Evolutionary conservation across 1,284 basidiomycete genomes (phyloP), one percentile per base, ranked within the genome.

Genomic region (Apiotrichum veenhuisii): DNA sequence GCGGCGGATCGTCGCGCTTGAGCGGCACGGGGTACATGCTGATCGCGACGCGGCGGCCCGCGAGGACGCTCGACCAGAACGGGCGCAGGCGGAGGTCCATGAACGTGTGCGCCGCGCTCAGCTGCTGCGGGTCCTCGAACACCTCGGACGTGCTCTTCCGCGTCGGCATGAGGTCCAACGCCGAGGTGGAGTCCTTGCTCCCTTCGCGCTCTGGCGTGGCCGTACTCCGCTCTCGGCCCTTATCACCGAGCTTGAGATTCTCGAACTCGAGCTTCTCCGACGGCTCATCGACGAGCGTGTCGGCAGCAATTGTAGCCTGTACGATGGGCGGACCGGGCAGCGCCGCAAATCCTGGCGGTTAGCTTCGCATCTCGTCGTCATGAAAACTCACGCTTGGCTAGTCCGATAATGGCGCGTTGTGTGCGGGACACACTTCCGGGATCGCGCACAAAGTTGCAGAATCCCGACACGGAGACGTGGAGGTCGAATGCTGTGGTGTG

Each of bases 41-140:
- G 34, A 76, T 52, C 10, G 65, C 57, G 38, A 76, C 63, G 7
- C 65, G 64, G 12, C 75, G 68, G 51, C 59, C 61, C 17, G 71
- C 64, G 22, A 74, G 62, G 9, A 69, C 66, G 26, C 61, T 66
- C 0, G 69, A 68, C 67, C 73, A 91, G 75, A 93, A 91, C 0
- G 87, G 84, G 46, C 82, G 83, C 23, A 92, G 76, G 1, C 90
- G 84, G 9, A 79, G 74, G 68, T 90, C 87, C 5, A 92, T 80
- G 64, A 90, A 91, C 17, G 80, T 79, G 63, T 91, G 87, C 33
- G 82, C 81, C 4, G 79, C 80, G 10, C 86, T 64, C n/a, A 71
- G 62, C n/a, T 56, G 58, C 33, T 56, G 50, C 8, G 64, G 53
- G 43, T 82, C 77, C 2, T 64, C 64, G n/a, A 67, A 72, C 51